phyloP scores from a whole-genome alignment of 2,329 filamentous ascomycete species.

The Blastomyces parvus region DNA sequence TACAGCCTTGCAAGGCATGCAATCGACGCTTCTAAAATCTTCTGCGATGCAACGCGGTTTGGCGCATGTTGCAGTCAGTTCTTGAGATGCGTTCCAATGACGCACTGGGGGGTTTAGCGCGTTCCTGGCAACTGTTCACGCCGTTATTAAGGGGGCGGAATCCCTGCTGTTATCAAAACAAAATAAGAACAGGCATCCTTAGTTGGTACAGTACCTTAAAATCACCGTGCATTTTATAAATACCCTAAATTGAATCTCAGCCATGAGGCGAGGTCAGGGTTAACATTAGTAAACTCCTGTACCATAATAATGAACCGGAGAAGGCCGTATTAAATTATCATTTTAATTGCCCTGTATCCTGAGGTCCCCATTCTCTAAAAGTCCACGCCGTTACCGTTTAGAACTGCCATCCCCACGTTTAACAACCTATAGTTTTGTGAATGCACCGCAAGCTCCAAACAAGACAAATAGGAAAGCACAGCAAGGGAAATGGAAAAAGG shows the following conservation, averaged over 20 bases:
- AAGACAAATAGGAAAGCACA: background rate
- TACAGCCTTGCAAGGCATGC: background rate
- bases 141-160: background rate
- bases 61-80: too few species aligned
- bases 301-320: background rate
- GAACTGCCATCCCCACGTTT: background rate
- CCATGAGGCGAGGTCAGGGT: background rate
- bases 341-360: background rate
- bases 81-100: background rate
- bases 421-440: background rate
- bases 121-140: background rate
- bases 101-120: background rate
- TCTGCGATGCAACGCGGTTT: background rate
- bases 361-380: background rate
- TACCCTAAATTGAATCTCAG: background rate
- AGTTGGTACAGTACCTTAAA: background rate
- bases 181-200: background rate
- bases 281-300: background rate
- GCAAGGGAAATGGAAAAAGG: background rate
- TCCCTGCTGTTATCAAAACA: background rate
- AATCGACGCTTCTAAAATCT: background rate
- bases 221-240: background rate
- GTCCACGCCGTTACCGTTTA: background rate
- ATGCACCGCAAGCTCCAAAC: conserved; percentile 1
- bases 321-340: background rate